Conservation (phyloP, 2,329 filamentous ascomycete species). For the Sclerotinia subarctica region DNA sequence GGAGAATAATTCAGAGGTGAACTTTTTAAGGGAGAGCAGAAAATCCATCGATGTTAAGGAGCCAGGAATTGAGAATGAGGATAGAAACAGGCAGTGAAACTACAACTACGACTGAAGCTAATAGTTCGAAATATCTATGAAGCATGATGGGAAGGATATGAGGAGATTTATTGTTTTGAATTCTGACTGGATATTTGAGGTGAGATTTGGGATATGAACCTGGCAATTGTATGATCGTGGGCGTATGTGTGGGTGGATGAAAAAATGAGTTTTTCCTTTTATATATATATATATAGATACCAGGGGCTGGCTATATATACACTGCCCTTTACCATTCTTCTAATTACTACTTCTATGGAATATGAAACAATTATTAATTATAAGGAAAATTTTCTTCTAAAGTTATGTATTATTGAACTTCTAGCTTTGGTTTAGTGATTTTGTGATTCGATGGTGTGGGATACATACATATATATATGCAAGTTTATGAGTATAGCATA, state of each 20-base stretch:
- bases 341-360: not conserved
- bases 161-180: not conserved
- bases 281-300: not conserved
- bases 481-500: not conserved
- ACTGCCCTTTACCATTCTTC: not conserved
- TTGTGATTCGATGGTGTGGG: no score
- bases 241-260: not conserved
- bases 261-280: not conserved
- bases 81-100: not conserved
- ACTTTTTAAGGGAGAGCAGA: not conserved
- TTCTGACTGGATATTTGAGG: not conserved
- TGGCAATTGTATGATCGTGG: constrained; percentile 4
- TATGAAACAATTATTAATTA: not conserved
- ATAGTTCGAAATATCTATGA: not conserved
- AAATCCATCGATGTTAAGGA: not conserved
- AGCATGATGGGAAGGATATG: not conserved
- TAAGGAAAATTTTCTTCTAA: not conserved
- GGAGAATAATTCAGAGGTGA: not conserved
- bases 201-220: not conserved
- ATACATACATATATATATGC: no score
- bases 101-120: not conserved
- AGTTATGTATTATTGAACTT: not conserved
- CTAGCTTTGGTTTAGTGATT: not conserved
- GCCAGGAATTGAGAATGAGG: not conserved
- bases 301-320: not conserved